phyloP scores from a whole-genome alignment of 2,329 filamentous ascomycete species.

The Pyrenochaeta sp. region DNA sequence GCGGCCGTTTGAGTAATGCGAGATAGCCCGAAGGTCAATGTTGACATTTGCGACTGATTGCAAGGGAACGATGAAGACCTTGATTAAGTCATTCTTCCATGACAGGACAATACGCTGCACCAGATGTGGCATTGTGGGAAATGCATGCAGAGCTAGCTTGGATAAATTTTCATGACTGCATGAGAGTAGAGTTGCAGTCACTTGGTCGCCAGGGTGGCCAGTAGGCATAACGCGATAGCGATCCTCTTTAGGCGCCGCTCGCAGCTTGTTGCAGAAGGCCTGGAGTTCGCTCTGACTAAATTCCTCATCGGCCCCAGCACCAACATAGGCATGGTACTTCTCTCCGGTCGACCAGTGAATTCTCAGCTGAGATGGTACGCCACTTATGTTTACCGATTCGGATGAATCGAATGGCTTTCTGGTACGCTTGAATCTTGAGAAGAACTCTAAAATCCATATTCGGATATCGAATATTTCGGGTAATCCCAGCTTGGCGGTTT shows the following conservation, averaged over 20 bases:
- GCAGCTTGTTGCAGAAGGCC: conserved; percentile 55
- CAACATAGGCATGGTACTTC: conserved; percentile 56
- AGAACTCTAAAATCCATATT: conserved; percentile 38
- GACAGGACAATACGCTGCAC: conserved; percentile 40
- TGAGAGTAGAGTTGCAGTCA: conserved; percentile 53
- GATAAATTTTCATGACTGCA: conserved; percentile 49
- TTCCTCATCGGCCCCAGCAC: conserved; percentile 54
- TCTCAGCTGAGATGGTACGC: conserved; percentile 26
- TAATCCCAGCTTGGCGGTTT: conserved; percentile 59
- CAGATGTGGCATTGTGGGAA: conserved; percentile 51
- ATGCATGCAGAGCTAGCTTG: conserved; percentile 52
- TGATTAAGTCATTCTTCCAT: conserved; percentile 45
- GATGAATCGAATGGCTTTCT: conserved; percentile 22
- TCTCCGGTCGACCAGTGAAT: conserved; percentile 30
- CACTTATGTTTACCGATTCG: conserved; percentile 35
- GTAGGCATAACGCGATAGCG: conserved; percentile 53
- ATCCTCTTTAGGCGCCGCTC: conserved; percentile 52
- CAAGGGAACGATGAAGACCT: conserved; percentile 46
- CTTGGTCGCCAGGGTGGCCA: conserved; percentile 55
- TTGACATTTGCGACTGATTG: conserved; percentile 39
- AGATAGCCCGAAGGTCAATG: conserved; percentile 50
- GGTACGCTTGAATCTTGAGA: conserved; percentile 19
- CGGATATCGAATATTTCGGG: conserved; percentile 45
- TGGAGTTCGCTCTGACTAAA: conserved; percentile 62
- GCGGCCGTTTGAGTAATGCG: conserved; percentile 36